phyloP scores from a whole-genome alignment of 2,329 filamentous ascomycete species.

The Beauveria sp. region DNA sequence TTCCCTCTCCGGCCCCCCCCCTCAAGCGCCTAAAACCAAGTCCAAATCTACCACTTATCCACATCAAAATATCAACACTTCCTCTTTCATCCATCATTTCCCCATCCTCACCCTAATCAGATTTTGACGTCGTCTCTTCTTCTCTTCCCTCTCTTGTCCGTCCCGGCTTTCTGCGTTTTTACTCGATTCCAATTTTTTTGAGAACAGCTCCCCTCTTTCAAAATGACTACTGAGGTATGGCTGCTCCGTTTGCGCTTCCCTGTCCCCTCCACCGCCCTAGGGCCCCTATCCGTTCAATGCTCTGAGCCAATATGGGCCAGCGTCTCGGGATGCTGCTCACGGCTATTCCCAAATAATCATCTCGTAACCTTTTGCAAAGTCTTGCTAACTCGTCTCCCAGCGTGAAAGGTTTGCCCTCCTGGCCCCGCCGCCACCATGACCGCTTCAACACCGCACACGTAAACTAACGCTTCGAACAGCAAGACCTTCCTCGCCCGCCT shows the following conservation, averaged over 20 bases:
- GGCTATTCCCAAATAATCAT: neutral
- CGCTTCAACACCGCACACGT: slow-evolving; percentile 13
- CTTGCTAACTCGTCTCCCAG: slow-evolving; percentile 27
- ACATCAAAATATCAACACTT: slow-evolving; percentile 25
- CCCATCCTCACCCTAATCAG: slow-evolving; percentile 17
- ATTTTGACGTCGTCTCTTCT: slow-evolving; percentile 14
- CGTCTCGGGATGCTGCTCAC: neutral
- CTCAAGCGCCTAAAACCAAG: slow-evolving; percentile 13
- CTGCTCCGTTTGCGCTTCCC: slow-evolving; percentile 12
- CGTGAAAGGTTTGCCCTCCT: slow-evolving; percentile 57
- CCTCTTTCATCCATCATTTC: slow-evolving; percentile 20
- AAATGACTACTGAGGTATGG: slow-evolving; percentile 58
- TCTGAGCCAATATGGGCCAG: neutral
- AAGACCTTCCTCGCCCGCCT: slow-evolving; percentile 99
- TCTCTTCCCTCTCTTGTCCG: slow-evolving; percentile 8
- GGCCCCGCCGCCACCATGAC: slow-evolving; percentile 16
- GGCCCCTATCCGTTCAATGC: slow-evolving; percentile 1
- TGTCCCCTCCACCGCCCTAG: slow-evolving; percentile 4
- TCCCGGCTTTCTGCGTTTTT: slow-evolving; percentile 1
- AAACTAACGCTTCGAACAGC: slow-evolving; percentile 44
- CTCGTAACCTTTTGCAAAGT: neutral
- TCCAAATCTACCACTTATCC: slow-evolving; percentile 18
- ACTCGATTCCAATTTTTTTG: slow-evolving; percentile 12
- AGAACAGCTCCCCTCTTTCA: slow-evolving; percentile 21
- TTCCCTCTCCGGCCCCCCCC: slow-evolving; percentile 9